These are phyloP conservation scores for Auricularia heimuer DNA, from an alignment of 768 basidiomycete genomes.

Conservation along the genomic window DNA sequence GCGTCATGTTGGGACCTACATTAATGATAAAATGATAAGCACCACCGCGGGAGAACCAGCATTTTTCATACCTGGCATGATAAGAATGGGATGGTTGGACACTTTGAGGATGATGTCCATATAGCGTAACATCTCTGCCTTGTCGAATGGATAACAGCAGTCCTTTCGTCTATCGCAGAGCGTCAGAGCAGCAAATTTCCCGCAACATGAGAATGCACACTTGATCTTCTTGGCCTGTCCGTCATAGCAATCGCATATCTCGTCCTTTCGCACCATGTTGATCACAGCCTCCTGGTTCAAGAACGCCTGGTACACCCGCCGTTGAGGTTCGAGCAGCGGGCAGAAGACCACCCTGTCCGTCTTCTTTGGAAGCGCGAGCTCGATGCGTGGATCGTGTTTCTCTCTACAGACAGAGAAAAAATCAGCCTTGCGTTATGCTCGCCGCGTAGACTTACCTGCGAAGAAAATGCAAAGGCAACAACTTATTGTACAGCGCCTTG, in stretches of 20 bases:
- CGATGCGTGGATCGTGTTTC: background rate
- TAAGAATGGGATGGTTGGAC: conserved; percentile 79
- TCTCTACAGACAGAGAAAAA: background rate
- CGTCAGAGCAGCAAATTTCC: background rate
- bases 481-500: conserved; percentile 44
- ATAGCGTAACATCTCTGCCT: conserved; percentile 57
- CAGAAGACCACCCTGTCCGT: conserved; percentile 90
- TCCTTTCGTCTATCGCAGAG: conserved; percentile 38
- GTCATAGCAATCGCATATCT: conserved; percentile 64
- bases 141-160: conserved; percentile 39
- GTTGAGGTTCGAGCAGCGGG: conserved; percentile 66
- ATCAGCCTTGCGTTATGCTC: conserved; percentile 34
- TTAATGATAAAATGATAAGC: background rate
- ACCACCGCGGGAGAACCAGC: background rate
- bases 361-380: conserved; percentile 69
- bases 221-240: conserved; percentile 20
- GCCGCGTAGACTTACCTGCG: conserved; percentile 22
- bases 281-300: conserved; percentile 56
- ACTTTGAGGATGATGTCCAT: conserved; percentile 78
- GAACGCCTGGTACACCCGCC: conserved; percentile 61
- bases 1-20: conserved; percentile 36
- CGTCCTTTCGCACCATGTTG: conserved; percentile 61
- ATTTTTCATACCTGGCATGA: conserved; percentile 57
- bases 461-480: conserved; percentile 78
- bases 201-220: conserved; percentile 30